These are phyloP conservation scores for Mycena capillaripes DNA, from an alignment of 768 basidiomycete genomes.

Conservation along the genomic window DNA sequence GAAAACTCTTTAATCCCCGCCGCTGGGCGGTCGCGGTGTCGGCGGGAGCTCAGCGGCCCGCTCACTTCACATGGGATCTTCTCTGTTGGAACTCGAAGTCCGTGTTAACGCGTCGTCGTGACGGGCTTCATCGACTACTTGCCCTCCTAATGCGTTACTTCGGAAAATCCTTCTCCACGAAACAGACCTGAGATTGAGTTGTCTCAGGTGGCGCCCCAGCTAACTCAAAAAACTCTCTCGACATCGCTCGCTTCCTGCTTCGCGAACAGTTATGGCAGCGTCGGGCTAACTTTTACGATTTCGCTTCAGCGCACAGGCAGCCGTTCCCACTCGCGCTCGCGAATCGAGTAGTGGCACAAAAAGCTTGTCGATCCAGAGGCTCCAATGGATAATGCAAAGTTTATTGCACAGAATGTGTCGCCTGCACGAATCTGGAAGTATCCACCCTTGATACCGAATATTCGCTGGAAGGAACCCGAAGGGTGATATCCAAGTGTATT, in stretches of 20 bases:
- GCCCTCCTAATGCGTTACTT: not conserved
- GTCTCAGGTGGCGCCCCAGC: conserved; percentile 4
- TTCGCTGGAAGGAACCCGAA: conserved; percentile 17
- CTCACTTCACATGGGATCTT: not conserved
- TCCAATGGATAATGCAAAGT: conserved; percentile 20
- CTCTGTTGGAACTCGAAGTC: not conserved
- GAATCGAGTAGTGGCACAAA: conserved; percentile 35
- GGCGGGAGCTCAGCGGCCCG: not conserved
- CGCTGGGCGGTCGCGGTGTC: not conserved
- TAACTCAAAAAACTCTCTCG: conserved; percentile 24
- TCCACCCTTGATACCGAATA: not conserved
- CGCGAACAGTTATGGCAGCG: conserved; percentile 19
- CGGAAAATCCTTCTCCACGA: conserved; percentile 3
- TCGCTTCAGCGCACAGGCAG: conserved; percentile 6
- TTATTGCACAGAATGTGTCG: conserved; percentile 37
- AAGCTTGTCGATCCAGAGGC: conserved; percentile 26
- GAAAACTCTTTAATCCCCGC: conserved; percentile 13
- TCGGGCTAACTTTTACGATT: conserved; percentile 14
- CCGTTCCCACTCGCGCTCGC: conserved; percentile 8
- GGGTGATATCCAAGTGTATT: conserved; percentile 12
- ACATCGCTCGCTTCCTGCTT: conserved; percentile 19
- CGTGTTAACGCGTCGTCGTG: not conserved
- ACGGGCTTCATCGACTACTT: not conserved
- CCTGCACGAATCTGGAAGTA: conserved; percentile 23
- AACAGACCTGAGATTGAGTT: conserved; percentile 20